Percentiles rank a stretch among this genome's conserved stretches.
Evolutionary conservation across 2,329 filamentous ascomycete genomes (phyloP).

Genomic region (Colletotrichum eleusines): DNA sequence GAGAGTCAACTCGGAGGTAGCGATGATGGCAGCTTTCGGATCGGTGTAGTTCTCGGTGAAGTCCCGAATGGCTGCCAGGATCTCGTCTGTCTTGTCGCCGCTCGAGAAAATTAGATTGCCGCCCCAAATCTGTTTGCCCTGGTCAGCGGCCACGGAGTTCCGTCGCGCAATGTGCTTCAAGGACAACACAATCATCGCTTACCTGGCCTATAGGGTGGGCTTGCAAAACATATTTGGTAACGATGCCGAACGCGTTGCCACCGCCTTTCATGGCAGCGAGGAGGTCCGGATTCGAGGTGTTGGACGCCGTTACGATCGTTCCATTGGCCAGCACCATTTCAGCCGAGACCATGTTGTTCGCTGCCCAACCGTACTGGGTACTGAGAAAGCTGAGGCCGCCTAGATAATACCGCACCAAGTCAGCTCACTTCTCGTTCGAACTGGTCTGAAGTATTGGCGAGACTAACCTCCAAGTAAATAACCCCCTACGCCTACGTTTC

Average conservation of each 20-base stretch:
- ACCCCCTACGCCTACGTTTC: conserved; percentile 62
- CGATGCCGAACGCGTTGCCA: conserved; percentile 67
- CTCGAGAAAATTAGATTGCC: conserved; percentile 55
- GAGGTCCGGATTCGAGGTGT: conserved; percentile 59
- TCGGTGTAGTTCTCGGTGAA: conserved; percentile 70
- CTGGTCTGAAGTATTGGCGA: neutral
- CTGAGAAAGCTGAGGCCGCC: conserved; percentile 64
- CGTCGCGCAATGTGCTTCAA: neutral
- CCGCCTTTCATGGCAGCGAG: conserved; percentile 67
- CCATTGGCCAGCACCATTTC: conserved; percentile 66
- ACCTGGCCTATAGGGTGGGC: conserved; percentile 53
- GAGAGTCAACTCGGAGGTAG: conserved; percentile 63
- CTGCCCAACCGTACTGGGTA: conserved; percentile 63
- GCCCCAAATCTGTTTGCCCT: conserved; percentile 53
- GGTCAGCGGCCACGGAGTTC: too few relatives aligned
- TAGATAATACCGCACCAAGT: conserved; percentile 53
- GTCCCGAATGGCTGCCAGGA: conserved; percentile 63
- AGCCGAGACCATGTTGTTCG: conserved; percentile 61
- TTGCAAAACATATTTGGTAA: conserved; percentile 59
- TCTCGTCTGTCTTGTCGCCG: conserved; percentile 47
- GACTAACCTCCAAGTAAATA: conserved; percentile 63
- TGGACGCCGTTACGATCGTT: conserved; percentile 59
- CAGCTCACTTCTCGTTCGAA: neutral
- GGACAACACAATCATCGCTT: neutral
- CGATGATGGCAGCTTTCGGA: conserved; percentile 68